Evolutionary conservation across 345 rosid genomes (phyloP), one percentile per base, ranked within the genome.

Genomic region (Citropsis articulata): DNA sequence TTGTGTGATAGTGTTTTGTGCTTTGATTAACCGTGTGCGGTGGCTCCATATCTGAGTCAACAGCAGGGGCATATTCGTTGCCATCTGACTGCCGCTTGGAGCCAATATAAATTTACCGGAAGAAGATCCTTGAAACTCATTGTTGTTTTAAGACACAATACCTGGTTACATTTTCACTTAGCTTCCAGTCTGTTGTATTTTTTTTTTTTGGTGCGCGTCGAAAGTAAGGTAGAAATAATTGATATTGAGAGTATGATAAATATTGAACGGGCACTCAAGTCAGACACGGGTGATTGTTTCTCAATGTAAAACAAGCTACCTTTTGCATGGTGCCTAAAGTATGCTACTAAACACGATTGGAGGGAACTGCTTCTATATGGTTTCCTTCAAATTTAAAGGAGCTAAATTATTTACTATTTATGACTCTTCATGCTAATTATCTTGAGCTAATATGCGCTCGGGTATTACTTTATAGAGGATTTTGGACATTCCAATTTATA

Each of bases 61-160:
- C 89, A 86, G 89, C 78, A 77, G 84, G 81, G 60, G 80, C 81
- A 81, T 24, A 19, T 60, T 66, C 21, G 78, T 84, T 86, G 87
- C 77, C 64, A 67, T 35, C 79, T 19, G 86, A 28, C 87, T 84
- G 87, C 89, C 86, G 89, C 86, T 68, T 77, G 82, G 87, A 84
- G 86, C 87, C 87, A 2, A 84, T 24, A 84, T 53, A 53, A 38
- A 76, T 14, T 27, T n/a, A 48, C 74, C 66, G 31, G 78, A 38
- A 24, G 82, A 79, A 72, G 78, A 81, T 78, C 84, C 84, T 68
- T 69, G 82, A 73, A 79, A 78, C 73, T 76, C 78, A 69, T 66
- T 0, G 35, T 78, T 76, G 80, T 79, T 84, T 81, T 82, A 68
- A 25, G 82, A 76, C 35, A 69, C 79, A 72, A 79, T 76, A 9